Percentiles rank a stretch among this genome's conserved stretches.
Evolutionary conservation across 164 flowering plant species (phyloP).

Genomic region (Tetracentron sinense): DNA sequence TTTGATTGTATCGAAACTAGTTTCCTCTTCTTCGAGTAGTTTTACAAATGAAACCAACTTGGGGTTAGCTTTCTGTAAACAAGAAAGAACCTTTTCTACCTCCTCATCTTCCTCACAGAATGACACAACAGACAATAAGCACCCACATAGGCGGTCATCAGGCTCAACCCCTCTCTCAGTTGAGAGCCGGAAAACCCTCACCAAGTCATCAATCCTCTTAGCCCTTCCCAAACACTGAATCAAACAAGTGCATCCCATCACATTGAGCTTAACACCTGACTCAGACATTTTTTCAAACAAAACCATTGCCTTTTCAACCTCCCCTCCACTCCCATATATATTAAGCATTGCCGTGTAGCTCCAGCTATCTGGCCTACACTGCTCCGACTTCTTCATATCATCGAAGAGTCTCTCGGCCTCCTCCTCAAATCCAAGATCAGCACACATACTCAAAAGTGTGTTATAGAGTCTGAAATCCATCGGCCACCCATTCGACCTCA

Average conservation of each 20-base stretch:
- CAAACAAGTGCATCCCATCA: slow-evolving; percentile 90
- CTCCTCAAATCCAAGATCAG: slow-evolving; percentile 81
- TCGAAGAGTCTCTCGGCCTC: slow-evolving; percentile 84
- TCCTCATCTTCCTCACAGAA: slow-evolving; percentile 48
- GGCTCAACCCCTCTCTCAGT: slow-evolving; percentile 54
- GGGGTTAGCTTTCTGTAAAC: slow-evolving; percentile 59
- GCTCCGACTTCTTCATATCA: slow-evolving; percentile 59
- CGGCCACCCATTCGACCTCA: slow-evolving; percentile 73
- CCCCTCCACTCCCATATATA: slow-evolving; percentile 75
- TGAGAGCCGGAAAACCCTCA: slow-evolving; percentile 44
- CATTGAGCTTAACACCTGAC: slow-evolving; percentile 54
- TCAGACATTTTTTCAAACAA: slow-evolving; percentile 70
- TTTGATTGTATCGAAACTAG: slow-evolving; percentile 44
- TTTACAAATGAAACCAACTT: slow-evolving; percentile 50
- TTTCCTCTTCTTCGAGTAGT: slow-evolving; percentile 35
- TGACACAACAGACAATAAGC: slow-evolving; percentile 70
- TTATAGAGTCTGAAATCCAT: slow-evolving; percentile 80
- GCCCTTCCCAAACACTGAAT: slow-evolving; percentile 79
- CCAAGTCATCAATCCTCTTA: slow-evolving; percentile 65
- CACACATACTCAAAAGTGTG: slow-evolving; percentile 92
- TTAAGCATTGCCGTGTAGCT: slow-evolving; percentile 89
- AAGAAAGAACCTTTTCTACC: slow-evolving; percentile 46
- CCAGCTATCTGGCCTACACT: slow-evolving; percentile 73
- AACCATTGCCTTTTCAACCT: slow-evolving; percentile 65
- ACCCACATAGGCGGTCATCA: slow-evolving; percentile 84